Base-by-base conservation (phyloP, 345 rosid species). In the Geranium rotundifolium region DNA sequence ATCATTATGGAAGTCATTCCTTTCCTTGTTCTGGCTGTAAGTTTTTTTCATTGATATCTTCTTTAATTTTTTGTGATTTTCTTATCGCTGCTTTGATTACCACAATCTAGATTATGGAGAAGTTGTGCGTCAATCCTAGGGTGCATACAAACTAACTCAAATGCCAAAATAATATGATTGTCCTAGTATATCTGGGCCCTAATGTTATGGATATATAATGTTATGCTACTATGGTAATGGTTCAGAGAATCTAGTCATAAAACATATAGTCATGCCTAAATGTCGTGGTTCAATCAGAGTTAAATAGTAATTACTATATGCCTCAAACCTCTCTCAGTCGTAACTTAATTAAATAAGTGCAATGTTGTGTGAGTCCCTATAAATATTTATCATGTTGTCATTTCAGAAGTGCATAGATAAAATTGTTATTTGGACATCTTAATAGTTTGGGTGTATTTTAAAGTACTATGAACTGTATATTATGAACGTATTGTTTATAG, bases 1-100 rank as follows among this genome's bases (percentile, higher is more conserved):
- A 92, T 92, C 74, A 92, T 92, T 64, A 84, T 92, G 97, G 97
- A 92, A 87, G 98, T 92, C 70, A 87, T 92, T 72, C 97, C 98
- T 56, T 92, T 92, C 77, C 95, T 92, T 76, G 98, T 92, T 68
- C 79, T 92, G 56, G 98, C 98, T 60, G 98, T 92, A 85, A 90
- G 98, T 80, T 59, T 62, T 60, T 50, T 29, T 59, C 56, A 58
- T 67, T 39, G 20, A 29, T 49, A 56, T 54, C 14, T 57, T 67
- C 70, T 46, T 31, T 16, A 3, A 5, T 41, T 64, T 41, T 63
- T 54, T 56, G 67, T 54, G 30, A 46, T 30, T 9, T 19, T 20
- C 60, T 57, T 4, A 5, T 19, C 31, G 17, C 55, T 52, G 58
- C 58, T 16, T 29, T 52, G 57, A 46, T 6, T 9, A 58, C 23